Base-by-base conservation (phyloP, 2,329 filamentous ascomycete genomes). In the Paradendryphiella salina region DNA sequence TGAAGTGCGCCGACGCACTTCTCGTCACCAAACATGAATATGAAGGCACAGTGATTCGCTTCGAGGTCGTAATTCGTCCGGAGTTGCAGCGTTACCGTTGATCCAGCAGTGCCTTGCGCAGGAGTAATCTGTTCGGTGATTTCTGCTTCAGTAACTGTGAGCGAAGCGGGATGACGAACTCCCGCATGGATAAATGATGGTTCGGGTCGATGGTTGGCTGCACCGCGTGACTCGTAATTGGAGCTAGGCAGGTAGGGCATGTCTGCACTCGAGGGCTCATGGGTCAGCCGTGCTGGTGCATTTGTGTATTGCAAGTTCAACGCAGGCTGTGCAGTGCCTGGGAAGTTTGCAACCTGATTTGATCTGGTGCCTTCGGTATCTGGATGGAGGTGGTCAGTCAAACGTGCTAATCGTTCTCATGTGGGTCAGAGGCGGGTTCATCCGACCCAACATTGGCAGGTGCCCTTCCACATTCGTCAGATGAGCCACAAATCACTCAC, bases 11-110 rank as follows among this genome's bases (percentile, higher is more conserved):
- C 85, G 46, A 83, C 79, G 71, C 85, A 87, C 71, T 86, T 85
- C 64, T 88, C 84, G n/a, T 82, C 80, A n/a, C 90, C 90, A 73
- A 96, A 95, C 38, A 86, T 82, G 46, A 96, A 86, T 64, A 89
- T 85, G 67, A 77, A 63, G 14, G 68, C 66, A 52, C 62, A 64
- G 77, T 80, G 51, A 79, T 80, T 26, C 79, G 81, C 72, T 85
- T 82, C 50, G 53, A 96, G 75, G 66, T 96, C 87, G 75, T 89
- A 89, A 53, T 86, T 81, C 35, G 88, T 87, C 44, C 86, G 85
- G 23, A 96, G 82, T 68, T 89, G 87, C 57, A 96, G 80, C 52
- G 82, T 81, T 8, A 96, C 77, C 63, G 85, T 85, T 15, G 87
- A 88, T 46, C 88, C 88, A 66, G 82, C 81, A 28, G 79, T 75